Evolutionary conservation across 306 rosid genomes (phyloP), one percentile per base, ranked within the genome.

Genomic region (Betula pendula): DNA sequence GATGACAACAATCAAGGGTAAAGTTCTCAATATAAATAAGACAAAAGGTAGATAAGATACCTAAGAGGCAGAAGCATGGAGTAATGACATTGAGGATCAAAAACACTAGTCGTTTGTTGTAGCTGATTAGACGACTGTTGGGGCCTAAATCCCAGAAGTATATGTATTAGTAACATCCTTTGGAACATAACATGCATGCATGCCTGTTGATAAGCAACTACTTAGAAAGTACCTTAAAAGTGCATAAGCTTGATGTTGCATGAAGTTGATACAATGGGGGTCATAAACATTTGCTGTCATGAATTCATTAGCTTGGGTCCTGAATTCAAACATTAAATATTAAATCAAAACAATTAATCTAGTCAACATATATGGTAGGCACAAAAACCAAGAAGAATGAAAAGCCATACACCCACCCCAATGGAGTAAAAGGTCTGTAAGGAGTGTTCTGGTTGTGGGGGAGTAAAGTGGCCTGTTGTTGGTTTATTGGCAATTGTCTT

Each of bases 261-360:
- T 15, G 27, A 4, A 42, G 40, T 55, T 52, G 60, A 22, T 20
- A 71, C 66, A 13, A n/a, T 27, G 38, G 25, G 27, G 50, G 70
- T 79, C 67, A 66, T 14, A 42, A 8, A 45, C 74, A 73, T 53
- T 11, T 43, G 48, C 31, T 53, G 35, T 24, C 48, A 75, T n/a
- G 44, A 74, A 43, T 55, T 80, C 70, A 74, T 67, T 80, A 29
- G 51, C 25, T 68, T 45, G 71, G 25, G 50, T 8, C 75, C 83
- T 80, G 51, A 31, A 38, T 8, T 3, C 16, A 35, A 35, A 35
- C 8, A 38, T 62, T 35, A 19, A 8, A 35, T 19, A 24, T 35
- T 19, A 35, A 24, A 65, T 65, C 25, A 65, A 8, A 65, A 35
- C 70, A 65, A 33, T 25, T 12, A 65, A n/a, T n/a, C n/a, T n/a